phyloP scores from a whole-genome alignment of 768 basidiomycete species.

The Mycena crocata region DNA sequence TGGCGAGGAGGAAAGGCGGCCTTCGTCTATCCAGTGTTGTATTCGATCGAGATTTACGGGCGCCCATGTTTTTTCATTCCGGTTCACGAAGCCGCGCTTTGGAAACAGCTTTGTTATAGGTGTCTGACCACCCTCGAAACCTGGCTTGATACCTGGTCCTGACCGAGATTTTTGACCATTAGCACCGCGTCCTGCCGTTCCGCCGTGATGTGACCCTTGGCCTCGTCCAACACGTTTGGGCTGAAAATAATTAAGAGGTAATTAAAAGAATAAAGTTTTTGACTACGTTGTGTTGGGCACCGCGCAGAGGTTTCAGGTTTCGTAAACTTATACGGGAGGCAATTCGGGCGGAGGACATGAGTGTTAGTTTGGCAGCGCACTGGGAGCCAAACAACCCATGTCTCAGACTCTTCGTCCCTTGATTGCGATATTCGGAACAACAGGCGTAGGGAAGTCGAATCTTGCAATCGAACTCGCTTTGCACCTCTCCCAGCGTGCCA shows the following conservation, averaged over 20 bases:
- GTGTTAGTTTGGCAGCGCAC: not conserved
- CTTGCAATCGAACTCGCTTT: conserved; percentile 90
- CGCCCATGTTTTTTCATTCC: conserved; percentile 83
- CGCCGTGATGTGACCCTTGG: conserved; percentile 90
- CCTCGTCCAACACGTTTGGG: conserved; percentile 96
- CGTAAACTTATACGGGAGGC: conserved; percentile 67
- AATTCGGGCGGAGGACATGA: conserved; percentile 51
- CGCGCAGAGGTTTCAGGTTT: conserved; percentile 76
- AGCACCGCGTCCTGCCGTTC: conserved; percentile 92
- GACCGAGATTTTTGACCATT: conserved; percentile 97
- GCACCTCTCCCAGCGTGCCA: conserved; percentile 64
- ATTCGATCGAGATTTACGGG: conserved; percentile 90
- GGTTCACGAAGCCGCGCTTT: conserved; percentile 94
- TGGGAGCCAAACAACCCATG: not conserved
- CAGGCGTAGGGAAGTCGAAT: conserved; percentile 95
- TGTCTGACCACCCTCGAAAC: conserved; percentile 98
- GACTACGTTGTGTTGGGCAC: conserved; percentile 74
- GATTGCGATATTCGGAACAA: conserved; percentile 92
- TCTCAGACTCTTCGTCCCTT: conserved; percentile 66
- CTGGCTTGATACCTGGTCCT: conserved; percentile 83
- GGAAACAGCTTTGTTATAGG: conserved; percentile 91
- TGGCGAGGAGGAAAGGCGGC: conserved; percentile 80
- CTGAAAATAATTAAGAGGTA: conserved; percentile 51
- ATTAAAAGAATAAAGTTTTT: not conserved
- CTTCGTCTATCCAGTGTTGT: conserved; percentile 91